Evolutionary conservation across 345 rosid genomes (phyloP), one percentile per base, ranked within the genome.

Genomic region (Physaria fendleri): DNA sequence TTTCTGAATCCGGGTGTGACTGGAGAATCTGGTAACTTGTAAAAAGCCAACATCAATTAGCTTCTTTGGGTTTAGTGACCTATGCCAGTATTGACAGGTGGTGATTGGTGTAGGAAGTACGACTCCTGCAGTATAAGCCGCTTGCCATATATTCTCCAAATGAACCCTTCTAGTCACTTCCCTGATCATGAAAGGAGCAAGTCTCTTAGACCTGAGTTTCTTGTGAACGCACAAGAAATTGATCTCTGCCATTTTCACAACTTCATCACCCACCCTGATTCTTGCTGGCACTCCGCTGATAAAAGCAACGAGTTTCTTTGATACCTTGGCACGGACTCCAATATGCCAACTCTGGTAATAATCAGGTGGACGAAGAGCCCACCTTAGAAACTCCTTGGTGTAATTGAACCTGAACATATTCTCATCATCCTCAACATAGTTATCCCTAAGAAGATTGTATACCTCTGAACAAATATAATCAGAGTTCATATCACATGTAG

Each of bases 141-240:
- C 95, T 66, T 87, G 95, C 90, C 90, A 83, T 17, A 78, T 72
- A 42, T 84, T 76, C 80, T 87, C 82, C 78, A 78, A 56, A 49
- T 80, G 90, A 73, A 84, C 85, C 79, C 90, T 80, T 64, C 90
- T 75, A 12, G 88, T 84, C 18, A 87, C 81, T 71, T 87, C 95
- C 80, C 82, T 84, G 61, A 87, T 84, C 90, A 87, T 74, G 30
- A 80, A 83, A 8, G 88, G 86, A 3, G 95, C 88, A 33, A 87
- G 82, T 55, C 90, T 67, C 79, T 82, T 82, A 1, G 86, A 77
- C 42, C 90, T 77, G 20, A 84, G 86, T 71, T 80, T 79, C 78
- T 87, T 87, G 60, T 84, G 86, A 50, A 87, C 88, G 35, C 95
- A 86, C 66, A 86, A 71, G 74, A 83, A 83, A 69, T 86, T 82